A percentile compares a stretch with the other conserved stretches of the same genome.
phyloP scores from a whole-genome alignment of 306 rosid species.

The Ormosia emarginata region DNA sequence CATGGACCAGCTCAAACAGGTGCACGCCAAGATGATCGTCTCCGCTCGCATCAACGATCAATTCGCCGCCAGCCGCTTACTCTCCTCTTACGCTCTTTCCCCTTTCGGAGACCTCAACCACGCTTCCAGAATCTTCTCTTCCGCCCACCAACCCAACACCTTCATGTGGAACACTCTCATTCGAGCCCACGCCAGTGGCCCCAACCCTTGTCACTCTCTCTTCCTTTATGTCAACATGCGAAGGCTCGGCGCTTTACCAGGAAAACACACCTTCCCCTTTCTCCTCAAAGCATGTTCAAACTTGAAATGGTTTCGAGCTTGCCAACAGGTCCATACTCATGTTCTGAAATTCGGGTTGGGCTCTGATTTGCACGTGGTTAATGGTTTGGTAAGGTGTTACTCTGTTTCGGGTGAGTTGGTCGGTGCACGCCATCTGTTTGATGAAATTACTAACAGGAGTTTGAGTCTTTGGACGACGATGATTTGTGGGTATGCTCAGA shows the following conservation, averaged over 20 bases:
- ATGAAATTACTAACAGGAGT: constrained; percentile 22
- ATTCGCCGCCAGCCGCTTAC: constrained; percentile 39
- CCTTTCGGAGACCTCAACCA: constrained; percentile 22
- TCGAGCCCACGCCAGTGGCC: constrained; percentile 28
- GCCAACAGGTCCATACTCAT: constrained; percentile 39
- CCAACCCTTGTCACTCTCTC: constrained; percentile 21
- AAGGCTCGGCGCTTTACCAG: constrained; percentile 24
- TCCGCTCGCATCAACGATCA: constrained; percentile 33
- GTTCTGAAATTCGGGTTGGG: constrained; percentile 41
- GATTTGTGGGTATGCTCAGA: constrained; percentile 44
- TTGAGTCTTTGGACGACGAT: constrained; percentile 44
- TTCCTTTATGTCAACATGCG: constrained; percentile 36
- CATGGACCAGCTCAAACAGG: constrained; percentile 34
- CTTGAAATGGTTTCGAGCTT: not conserved
- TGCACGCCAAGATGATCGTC: constrained; percentile 41
- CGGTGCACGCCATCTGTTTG: constrained; percentile 32
- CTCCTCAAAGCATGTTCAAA: constrained; percentile 40
- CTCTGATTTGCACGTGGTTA: constrained; percentile 30
- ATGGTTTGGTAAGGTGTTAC: constrained; percentile 35
- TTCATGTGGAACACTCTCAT: constrained; percentile 55
- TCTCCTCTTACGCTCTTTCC: constrained; percentile 39
- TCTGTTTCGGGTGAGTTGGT: constrained; percentile 26
- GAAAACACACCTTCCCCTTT: constrained; percentile 51
- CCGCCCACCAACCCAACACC: constrained; percentile 25
- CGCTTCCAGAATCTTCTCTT: constrained; percentile 34